These are phyloP conservation scores for Colletotrichum viniferum DNA, from an alignment of 2,329 filamentous ascomycete genomes.

Conservation along the genomic window DNA sequence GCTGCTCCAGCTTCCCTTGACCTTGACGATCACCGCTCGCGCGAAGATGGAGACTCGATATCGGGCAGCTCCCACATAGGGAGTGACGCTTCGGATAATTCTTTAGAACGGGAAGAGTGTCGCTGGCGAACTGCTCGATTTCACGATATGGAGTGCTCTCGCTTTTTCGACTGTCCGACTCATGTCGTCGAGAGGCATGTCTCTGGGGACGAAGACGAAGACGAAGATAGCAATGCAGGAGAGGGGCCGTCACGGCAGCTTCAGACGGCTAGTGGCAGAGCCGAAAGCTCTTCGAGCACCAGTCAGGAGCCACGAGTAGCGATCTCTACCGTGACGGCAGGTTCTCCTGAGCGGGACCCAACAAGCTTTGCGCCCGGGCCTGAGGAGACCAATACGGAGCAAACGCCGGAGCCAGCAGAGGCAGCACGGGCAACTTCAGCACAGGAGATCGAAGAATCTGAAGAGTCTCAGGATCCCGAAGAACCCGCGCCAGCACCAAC, in stretches of 20 bases:
- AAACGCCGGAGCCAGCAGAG: neutral
- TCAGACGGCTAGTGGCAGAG: neutral
- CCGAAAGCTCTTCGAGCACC: neutral
- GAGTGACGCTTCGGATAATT: constrained; percentile 31
- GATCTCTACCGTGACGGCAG: neutral
- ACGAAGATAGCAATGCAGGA: constrained; percentile 13
- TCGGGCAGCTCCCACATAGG: constrained; percentile 44
- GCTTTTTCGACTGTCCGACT: constrained; percentile 54
- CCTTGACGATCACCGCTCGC: constrained; percentile 23
- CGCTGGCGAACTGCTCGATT: constrained; percentile 42
- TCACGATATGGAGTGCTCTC: constrained; percentile 48
- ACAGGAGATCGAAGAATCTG: constrained; percentile 9
- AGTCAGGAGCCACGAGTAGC: neutral
- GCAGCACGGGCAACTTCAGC: constrained; percentile 18
- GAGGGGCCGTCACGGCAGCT: neutral
- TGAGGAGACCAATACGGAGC: constrained; percentile 7
- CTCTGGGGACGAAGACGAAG: constrained; percentile 31
- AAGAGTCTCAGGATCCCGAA: constrained; percentile 20
- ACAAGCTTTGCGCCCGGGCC: constrained; percentile 20
- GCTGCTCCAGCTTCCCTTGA: constrained; percentile 24
- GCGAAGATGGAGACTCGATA: constrained; percentile 24
- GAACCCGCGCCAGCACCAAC: constrained; percentile 14
- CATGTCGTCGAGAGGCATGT: constrained; percentile 45
- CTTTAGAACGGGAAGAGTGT: constrained; percentile 31
- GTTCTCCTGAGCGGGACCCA: neutral